Evolutionary conservation across 108 stramenopile genomes (phyloP), one percentile per base, ranked within the genome.

Genomic region (Cylindrotheca fusiformis): DNA sequence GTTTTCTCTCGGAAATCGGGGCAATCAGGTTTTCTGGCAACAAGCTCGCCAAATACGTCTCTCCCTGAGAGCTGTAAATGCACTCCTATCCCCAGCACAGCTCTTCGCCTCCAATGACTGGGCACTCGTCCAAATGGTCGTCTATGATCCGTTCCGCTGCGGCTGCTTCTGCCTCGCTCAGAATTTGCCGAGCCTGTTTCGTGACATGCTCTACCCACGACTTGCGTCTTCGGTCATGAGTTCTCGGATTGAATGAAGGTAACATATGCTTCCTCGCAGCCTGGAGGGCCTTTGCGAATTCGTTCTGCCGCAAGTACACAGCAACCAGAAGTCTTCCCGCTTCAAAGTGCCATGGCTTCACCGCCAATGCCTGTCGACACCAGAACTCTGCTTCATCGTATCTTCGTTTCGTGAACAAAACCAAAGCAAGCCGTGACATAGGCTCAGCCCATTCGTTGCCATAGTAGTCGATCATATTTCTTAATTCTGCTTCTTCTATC

Each of bases 271-370:
- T 10, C 30, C 68, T 29, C 2, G 50, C 28, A 22, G 28, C 58
- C 32, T 14, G 18, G 21, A 69, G 8, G 4, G 68, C 68, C 3
- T 19, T 36, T 19, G 12, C 25, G 14, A 60, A 52, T 36, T 69
- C 36, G 22, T 29, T 45, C 22, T 31, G 26, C 1, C 68, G 48
- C 32, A 69, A 46, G 29, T 25, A 14, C 5, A 49, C 18, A 18
- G 60, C 25, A 2, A 52, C 59, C 5, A 60, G 22, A n/a, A 60
- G 14, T 26, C 48, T 58, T 2, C 22, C 36, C 17, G 45, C 68
- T 69, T 69, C 75, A 51, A 76, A 69, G 30, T 76, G 75, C 68
- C 68, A 69, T 17, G 69, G 68, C 32, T 76, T 69, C n/a, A 63
- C 21, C 4, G 49, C n/a, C 46, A 76, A 51, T 20, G 52, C 75